Base-by-base conservation (phyloP, 1,284 basidiomycete genomes). In the Malassezia brasiliensis region DNA sequence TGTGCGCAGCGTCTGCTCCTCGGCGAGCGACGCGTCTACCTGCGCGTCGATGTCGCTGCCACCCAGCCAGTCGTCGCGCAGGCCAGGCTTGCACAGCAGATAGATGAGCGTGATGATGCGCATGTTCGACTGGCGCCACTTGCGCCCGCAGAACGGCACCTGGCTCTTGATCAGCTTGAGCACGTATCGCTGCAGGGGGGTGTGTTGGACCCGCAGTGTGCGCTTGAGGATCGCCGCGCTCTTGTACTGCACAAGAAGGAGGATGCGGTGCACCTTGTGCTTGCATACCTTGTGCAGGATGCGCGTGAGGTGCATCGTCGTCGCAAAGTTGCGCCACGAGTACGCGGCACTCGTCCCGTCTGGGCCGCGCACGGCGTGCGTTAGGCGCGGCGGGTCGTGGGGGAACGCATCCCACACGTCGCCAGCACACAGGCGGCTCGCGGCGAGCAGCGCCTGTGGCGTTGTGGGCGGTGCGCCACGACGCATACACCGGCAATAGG, bases 81-180 rank as follows among this genome's bases (percentile, higher is more conserved):
- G 80, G 69, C 96, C 90, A 10, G 94, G 93, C 50, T 93, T 81
- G 74, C 91, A 96, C 70, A 96, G 94, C 57, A 98, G 80, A 76
- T 99, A 98, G 63, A 99, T 96, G 30, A 89, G 85, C 4, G 94
- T 99, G 71, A 99, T 98, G 59, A 96, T 88, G 77, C 96, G 94
- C 94, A 99, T 99, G 75, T 98, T 99, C 90, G 90, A 87, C 78
- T 96, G 90, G 47, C 93, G 81, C 94, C 94, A 98, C 78, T 96
- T 96, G 44, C 93, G 82, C 12, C 94, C 94, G 72, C 90, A 96
- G 75, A 90, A 96, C 0, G 94, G 94, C 22, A 98, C 90, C 81
- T 98, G 94, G 64, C 88, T 91, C 80, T 98, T 98, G 79, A 98
- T 90, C 56, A 98, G 80, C 78, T 98, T 98, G 64, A 99, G 80